A percentile compares a stretch with the other conserved stretches of the same genome.
Evolutionary conservation across 2,329 filamentous ascomycete species (phyloP).

Genomic region (Exutisphaerella laricina): DNA sequence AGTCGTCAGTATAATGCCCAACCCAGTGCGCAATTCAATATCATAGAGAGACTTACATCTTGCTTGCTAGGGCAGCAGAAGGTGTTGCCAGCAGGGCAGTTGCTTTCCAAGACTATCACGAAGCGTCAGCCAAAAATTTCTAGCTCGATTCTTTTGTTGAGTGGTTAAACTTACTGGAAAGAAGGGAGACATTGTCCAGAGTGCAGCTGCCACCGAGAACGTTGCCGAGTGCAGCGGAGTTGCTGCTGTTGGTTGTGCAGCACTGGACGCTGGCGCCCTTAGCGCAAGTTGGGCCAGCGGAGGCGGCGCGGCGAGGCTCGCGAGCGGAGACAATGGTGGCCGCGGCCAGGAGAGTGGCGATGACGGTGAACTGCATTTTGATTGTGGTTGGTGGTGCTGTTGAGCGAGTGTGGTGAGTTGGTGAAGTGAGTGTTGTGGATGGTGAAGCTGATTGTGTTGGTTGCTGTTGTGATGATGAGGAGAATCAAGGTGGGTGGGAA

Average conservation of each 20-base stretch:
- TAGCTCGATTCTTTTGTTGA: not conserved
- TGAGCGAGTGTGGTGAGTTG: not conserved
- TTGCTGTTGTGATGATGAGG: too few relatives aligned
- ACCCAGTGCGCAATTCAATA: not conserved
- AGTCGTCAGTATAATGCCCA: not conserved
- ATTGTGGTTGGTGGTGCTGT: conserved; percentile 4
- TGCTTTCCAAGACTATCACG: not conserved
- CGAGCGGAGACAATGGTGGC: conserved; percentile 11
- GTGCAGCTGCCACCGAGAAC: conserved; percentile 7
- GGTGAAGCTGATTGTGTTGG: not conserved
- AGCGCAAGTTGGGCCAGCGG: not conserved
- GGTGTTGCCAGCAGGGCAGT: conserved; percentile 9
- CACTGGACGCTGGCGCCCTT: not conserved
- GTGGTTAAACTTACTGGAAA: not conserved
- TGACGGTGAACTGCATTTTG: conserved; percentile 21
- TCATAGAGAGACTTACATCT: not conserved
- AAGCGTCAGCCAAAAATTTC: not conserved
- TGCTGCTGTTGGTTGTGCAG: conserved; percentile 3
- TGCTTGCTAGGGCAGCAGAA: conserved; percentile 9
- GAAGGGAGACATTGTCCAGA: not conserved
- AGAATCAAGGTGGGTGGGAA: too few relatives aligned
- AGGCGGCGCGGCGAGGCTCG: not conserved
- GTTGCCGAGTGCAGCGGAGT: conserved; percentile 2
- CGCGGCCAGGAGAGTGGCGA: conserved; percentile 13
- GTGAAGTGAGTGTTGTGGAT: not conserved